Percentiles rank a stretch among this genome's conserved stretches.
Evolutionary conservation across 306 rosid genomes (phyloP).

Genomic region (Senna siamea): DNA sequence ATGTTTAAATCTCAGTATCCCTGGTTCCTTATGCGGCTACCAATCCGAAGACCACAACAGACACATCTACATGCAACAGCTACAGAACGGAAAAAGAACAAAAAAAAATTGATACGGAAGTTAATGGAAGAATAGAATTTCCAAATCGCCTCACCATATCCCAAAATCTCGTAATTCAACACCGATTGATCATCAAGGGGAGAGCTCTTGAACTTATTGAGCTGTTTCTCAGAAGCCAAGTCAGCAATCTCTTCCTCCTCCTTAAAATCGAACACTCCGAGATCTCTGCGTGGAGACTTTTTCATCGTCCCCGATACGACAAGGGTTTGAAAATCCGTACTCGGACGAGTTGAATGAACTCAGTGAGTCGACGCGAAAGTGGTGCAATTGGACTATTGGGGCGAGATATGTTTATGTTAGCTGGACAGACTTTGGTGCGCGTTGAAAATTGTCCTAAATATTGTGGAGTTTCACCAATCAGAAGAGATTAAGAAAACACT

Average conservation of each 20-base stretch:
- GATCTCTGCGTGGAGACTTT: slow-evolving; percentile 41
- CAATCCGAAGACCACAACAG: not conserved
- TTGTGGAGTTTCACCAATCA: not conserved
- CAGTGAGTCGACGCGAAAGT: slow-evolving; percentile 30
- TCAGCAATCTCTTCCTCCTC: slow-evolving; percentile 51
- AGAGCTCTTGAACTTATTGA: slow-evolving; percentile 47
- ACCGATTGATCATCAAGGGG: slow-evolving; percentile 29
- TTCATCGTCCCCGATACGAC: slow-evolving; percentile 41
- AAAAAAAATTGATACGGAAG: not conserved
- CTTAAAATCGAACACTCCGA: slow-evolving; percentile 57
- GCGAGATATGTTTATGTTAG: not conserved
- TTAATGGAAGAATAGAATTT: not conserved
- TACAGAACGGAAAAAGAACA: not conserved
- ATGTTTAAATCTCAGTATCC: not conserved
- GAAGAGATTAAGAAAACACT: not conserved
- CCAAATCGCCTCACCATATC: slow-evolving; percentile 51
- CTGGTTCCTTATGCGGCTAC: not conserved
- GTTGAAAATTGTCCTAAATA: slow-evolving; percentile 20
- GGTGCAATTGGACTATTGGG: slow-evolving; percentile 5
- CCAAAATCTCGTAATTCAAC: slow-evolving; percentile 39
- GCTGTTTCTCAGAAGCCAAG: slow-evolving; percentile 34
- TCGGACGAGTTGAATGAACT: slow-evolving; percentile 29
- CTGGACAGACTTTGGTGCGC: not conserved
- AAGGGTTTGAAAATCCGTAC: slow-evolving; percentile 15
- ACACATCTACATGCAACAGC: slow-evolving; percentile 8